phyloP scores from a whole-genome alignment of 2,329 filamentous ascomycete species.

The Neodidymelliopsis sp. region DNA sequence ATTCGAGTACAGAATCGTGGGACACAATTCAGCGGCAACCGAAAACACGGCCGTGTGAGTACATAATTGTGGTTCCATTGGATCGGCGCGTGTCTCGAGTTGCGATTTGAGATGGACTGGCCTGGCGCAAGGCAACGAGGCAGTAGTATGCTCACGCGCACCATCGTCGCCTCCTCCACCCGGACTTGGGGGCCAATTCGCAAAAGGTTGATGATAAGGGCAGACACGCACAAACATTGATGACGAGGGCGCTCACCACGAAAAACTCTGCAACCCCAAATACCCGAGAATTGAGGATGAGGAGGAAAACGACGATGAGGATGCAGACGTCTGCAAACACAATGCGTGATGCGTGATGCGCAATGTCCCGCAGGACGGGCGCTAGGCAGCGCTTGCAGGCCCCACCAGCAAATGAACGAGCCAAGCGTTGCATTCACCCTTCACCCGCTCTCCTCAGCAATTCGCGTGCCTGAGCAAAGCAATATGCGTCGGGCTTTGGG shows the following conservation, averaged over 20 bases:
- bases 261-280: neutral
- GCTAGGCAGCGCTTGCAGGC: constrained; percentile 26
- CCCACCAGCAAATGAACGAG: constrained; percentile 31
- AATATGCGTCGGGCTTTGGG: constrained; percentile 38
- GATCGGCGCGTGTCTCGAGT: constrained; percentile 13
- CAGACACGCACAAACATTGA: too few relatives aligned
- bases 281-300: neutral
- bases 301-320: too few relatives aligned
- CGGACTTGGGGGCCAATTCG: neutral
- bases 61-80: neutral
- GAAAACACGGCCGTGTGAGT: neutral
- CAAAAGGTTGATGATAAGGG: neutral
- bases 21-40: neutral
- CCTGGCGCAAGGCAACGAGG: constrained; percentile 20
- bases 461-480: constrained; percentile 10
- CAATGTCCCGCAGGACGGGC: neutral
- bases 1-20: neutral
- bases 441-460: constrained; percentile 13
- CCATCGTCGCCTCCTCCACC: constrained; percentile 4
- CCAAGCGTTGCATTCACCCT: constrained; percentile 25
- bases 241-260: neutral
- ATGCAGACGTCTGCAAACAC: constrained; percentile 13
- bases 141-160: constrained; percentile 11
- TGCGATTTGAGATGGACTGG: constrained; percentile 8
- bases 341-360: constrained; percentile 26